Base-by-base conservation (phyloP, 2,329 filamentous ascomycete genomes). In the Talaromyces islandicus region DNA sequence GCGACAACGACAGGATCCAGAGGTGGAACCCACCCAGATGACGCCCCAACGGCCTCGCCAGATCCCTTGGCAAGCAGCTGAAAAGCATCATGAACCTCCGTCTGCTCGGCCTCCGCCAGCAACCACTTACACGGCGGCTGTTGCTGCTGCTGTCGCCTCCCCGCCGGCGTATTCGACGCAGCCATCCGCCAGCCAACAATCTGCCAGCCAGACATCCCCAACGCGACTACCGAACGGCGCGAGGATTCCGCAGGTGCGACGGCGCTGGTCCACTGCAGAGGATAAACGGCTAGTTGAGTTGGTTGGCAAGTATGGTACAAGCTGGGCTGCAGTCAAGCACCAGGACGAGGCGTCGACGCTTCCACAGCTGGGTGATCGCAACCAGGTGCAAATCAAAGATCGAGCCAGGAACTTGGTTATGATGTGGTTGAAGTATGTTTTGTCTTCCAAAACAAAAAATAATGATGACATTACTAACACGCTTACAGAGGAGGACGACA, bases 311-410 rank as follows among this genome's bases (percentile, higher is more conserved):
- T 68, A 75, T 52, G 81, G 81, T 1, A 72, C 70, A 5, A 69
- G 68, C 10, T 88, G 82, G 75, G 63, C 81, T 1, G 27, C 57
- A 0, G 83, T 88, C 52, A 66, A 71, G 24, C 67, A 70, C 12
- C 65, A 67, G 30, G 75, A 75, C 30, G 62, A 65, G 3, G 52
- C 65, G 17, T 73, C 73, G 2, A 65, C 58, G 4, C 67, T 70
- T 11, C 69, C 69, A 2, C 55, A 70, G 48, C 66, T 83, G 19
- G 59, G 58, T 4, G 62, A 65, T 1, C 75, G 84, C 2, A 74
- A 70, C 6, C 81, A 86, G 61, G 81, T 83, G 2, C 80, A 83
- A 51, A 62, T 85, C 7, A 83, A 83, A 64, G 81, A 83, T 63
- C 79, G 78, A 62, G 83, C 82, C 4, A 75, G 83, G 56, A 84